A percentile compares a stretch with the other conserved stretches of the same genome.
Evolutionary conservation across 495 filamentous ascomycete species (phyloP).

Genomic region (Neurospora sp.): DNA sequence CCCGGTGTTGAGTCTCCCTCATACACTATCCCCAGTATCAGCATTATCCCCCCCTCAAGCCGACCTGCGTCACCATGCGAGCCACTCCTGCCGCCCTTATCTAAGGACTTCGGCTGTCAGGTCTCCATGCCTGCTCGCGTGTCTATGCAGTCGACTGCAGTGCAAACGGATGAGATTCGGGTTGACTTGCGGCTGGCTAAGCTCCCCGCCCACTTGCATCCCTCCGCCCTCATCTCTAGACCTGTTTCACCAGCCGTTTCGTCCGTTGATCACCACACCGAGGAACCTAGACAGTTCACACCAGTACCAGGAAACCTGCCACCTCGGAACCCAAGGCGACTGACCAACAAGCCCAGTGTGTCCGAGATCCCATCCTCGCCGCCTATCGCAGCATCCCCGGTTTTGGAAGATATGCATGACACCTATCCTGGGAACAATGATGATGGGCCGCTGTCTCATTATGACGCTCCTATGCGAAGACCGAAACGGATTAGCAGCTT

Average conservation of each 20-base stretch:
- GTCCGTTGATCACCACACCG: slow-evolving; percentile 14
- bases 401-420: slow-evolving; percentile 42
- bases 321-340: slow-evolving; percentile 41
- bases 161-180: slow-evolving; percentile 85
- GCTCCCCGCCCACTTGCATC: slow-evolving; percentile 66
- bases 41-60: slow-evolving; percentile 47
- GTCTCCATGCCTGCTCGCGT: slow-evolving; percentile 31
- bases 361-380: slow-evolving; percentile 39
- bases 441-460: slow-evolving; percentile 59
- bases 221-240: slow-evolving; percentile 55
- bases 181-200: slow-evolving; percentile 63
- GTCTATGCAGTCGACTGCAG: slow-evolving; percentile 52
- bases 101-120: slow-evolving; percentile 48
- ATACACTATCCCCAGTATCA: slow-evolving; percentile 48
- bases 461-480: slow-evolving; percentile 52
- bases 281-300: slow-evolving; percentile 34
- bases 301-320: slow-evolving; percentile 41
- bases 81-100: slow-evolving; percentile 41
- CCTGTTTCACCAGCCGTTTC: slow-evolving; percentile 37
- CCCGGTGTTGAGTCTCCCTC: slow-evolving; percentile 22
- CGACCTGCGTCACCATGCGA: slow-evolving; percentile 44
- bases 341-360: slow-evolving; percentile 34
- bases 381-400: slow-evolving; percentile 17
- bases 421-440: slow-evolving; percentile 77
- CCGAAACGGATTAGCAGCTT: slow-evolving; percentile 70